Evolutionary conservation across 2,329 filamentous ascomycete genomes (phyloP), one percentile per base, ranked within the genome.

Genomic region (Paracoccidioides brasiliensis): DNA sequence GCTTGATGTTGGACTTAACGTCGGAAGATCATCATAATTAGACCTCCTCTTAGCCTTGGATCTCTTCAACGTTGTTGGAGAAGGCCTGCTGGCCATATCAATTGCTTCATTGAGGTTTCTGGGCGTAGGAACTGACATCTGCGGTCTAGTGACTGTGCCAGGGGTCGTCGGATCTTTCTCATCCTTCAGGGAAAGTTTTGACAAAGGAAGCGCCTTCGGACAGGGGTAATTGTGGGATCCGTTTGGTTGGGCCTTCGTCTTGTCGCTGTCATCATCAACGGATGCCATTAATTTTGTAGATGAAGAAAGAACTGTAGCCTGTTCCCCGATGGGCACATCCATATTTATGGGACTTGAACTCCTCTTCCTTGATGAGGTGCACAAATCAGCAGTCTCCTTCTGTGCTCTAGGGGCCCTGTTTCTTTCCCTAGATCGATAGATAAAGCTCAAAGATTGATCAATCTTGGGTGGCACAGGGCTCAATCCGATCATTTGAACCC

Each of bases 401-500:
- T 15, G 15, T 46, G 41, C 43, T 12, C 59, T 54, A 62, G 32
- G 12, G 43, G 54, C 64, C 59, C 57, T 63, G 58, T 59, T 67
- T 60, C 61, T 66, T 40, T 70, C 64, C 57, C 73, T 74, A 35
- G 68, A 68, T 49, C 69, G 69, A 52, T 69, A 69, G 61, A 76
- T 68, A 62, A 82, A 80, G 66, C 76, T 79, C 57, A 76, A 74
- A 52, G 75, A 74, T 60, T 78, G 74, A 55, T 76, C 75, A 35
- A 84, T 74, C 42, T 74, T 73, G 43, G 83, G 82, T 28, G 82
- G 82, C 38, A 83, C 72, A 33, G 84, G 84, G 38, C 75, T 74
- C 35, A 80, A 70, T n/a, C 82, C 82, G n/a, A 97, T 74, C 70
- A 96, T 88, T 42, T 86, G 80, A 41, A 96, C 75, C 93, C 93